A percentile compares a stretch with the other conserved stretches of the same genome.
Evolutionary conservation across 208 protist species (phyloP).

Genomic region (Leishmania tarentolae): DNA sequence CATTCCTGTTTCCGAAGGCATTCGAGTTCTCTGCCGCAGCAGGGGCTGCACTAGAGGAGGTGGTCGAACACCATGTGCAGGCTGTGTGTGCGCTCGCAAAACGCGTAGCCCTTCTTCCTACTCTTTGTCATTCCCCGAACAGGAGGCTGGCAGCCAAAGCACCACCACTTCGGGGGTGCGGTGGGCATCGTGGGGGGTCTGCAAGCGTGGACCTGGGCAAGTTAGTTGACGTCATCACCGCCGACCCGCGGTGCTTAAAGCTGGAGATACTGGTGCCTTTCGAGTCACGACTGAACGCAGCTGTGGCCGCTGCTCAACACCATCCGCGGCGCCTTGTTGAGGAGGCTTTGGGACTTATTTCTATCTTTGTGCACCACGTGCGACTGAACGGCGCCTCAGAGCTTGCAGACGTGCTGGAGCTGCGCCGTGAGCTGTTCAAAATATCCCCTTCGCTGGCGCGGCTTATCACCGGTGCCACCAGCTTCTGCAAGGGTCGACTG

Average conservation of each 20-base stretch:
- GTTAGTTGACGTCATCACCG: constrained; percentile 15
- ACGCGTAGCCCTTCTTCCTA: not conserved
- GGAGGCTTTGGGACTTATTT: constrained; percentile 6
- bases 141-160: no score
- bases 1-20: constrained; percentile 7
- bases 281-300: constrained; percentile 17
- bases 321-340: constrained; percentile 20
- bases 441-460: constrained; percentile 19
- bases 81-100: constrained; percentile 26
- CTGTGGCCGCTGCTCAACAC: constrained; percentile 20
- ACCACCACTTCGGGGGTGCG: not conserved
- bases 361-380: not conserved
- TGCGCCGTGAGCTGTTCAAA: constrained; percentile 11
- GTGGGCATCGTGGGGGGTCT: not conserved
- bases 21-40: constrained; percentile 16
- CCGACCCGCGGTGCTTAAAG: constrained; percentile 24
- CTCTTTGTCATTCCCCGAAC: not conserved
- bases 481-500: constrained; percentile 12
- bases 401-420: constrained; percentile 13
- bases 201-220: constrained; percentile 11
- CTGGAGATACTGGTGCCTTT: constrained; percentile 29
- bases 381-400: not conserved
- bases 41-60: constrained; percentile 9
- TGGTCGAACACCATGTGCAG: constrained; percentile 22
- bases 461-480: constrained; percentile 23